phyloP scores from a whole-genome alignment of 352 stramenopile genomes.

The Pythium myriotylum region DNA sequence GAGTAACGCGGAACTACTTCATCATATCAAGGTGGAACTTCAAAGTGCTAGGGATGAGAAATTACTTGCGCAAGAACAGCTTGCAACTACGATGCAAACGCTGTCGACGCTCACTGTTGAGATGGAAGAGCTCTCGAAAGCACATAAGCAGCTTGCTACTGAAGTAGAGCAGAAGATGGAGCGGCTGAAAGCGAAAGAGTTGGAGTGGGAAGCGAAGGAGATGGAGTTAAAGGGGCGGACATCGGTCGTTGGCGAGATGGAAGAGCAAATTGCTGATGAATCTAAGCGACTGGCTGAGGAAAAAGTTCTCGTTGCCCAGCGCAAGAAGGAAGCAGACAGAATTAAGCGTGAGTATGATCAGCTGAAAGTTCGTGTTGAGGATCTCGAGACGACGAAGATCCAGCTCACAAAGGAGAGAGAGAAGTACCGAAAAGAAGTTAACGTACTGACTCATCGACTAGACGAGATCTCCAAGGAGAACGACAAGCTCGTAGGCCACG shows the following conservation, averaged over 20 bases:
- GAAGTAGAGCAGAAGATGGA: constrained; percentile 8
- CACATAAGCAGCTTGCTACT: not conserved
- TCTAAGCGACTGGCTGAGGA: constrained; percentile 23
- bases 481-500: constrained; percentile 74
- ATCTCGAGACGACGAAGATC: constrained; percentile 33
- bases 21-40: constrained; percentile 8
- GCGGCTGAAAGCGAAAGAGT: constrained; percentile 14
- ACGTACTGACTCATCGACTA: constrained; percentile 26
- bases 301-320: constrained; percentile 20
- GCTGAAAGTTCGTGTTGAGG: constrained; percentile 11
- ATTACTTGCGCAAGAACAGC: not conserved
- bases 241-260: constrained; percentile 22
- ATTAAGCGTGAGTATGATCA: constrained; percentile 24
- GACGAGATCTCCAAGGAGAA: constrained; percentile 54
- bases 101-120: constrained; percentile 7
- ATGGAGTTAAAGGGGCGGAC: constrained; percentile 20
- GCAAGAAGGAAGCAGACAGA: constrained; percentile 21
- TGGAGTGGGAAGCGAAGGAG: constrained; percentile 19
- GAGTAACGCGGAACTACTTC: not conserved
- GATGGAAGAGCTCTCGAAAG: not conserved
- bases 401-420: constrained; percentile 57
- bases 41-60: not conserved
- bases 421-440: constrained; percentile 42
- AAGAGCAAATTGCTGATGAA: constrained; percentile 22
- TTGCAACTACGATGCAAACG: not conserved